Evolutionary conservation across 2,329 filamentous ascomycete species (phyloP).

Genomic region (Dendryphion nanum): DNA sequence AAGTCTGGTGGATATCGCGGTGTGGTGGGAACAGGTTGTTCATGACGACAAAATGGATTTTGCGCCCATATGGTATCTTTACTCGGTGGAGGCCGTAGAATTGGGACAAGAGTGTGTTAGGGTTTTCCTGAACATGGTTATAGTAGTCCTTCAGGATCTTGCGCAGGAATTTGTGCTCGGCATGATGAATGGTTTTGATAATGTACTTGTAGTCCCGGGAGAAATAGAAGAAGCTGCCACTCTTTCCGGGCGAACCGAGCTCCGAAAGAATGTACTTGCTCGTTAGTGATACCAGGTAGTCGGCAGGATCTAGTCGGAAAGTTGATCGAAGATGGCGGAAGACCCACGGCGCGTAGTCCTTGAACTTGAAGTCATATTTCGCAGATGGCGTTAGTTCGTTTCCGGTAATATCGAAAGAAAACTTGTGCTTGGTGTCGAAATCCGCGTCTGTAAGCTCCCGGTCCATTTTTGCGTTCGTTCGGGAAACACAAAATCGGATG

Average conservation of each 20-base stretch:
- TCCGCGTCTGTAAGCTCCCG: slow-evolving; percentile 85
- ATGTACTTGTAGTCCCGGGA: slow-evolving; percentile 99
- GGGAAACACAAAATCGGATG: slow-evolving; percentile 93
- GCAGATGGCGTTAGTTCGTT: slow-evolving; percentile 96
- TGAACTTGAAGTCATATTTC: slow-evolving; percentile 99
- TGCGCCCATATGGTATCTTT: slow-evolving; percentile 96
- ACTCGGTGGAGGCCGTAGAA: slow-evolving; percentile 97
- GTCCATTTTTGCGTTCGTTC: slow-evolving; percentile 96
- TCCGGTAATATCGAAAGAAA: slow-evolving; percentile 96
- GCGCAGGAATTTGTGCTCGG: slow-evolving; percentile 83
- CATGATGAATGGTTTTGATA: slow-evolving; percentile 98
- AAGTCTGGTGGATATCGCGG: slow-evolving; percentile 94
- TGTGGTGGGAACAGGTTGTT: slow-evolving; percentile 98
- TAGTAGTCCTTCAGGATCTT: slow-evolving; percentile 91
- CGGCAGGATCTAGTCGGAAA: slow-evolving; percentile 91
- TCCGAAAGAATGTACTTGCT: slow-evolving; percentile 99
- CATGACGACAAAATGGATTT: slow-evolving; percentile 99
- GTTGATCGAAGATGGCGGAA: slow-evolving; percentile 86
- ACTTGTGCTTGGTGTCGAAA: slow-evolving; percentile 93
- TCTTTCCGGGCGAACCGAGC: slow-evolving; percentile 94
- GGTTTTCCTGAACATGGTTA: slow-evolving; percentile 85
- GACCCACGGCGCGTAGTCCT: slow-evolving; percentile 99
- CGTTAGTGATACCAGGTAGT: slow-evolving; percentile 96
- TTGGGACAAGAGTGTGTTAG: slow-evolving; percentile 93
- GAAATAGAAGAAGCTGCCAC: slow-evolving; percentile 99